These are phyloP conservation scores for Leccinum holopus DNA, from an alignment of 1,284 basidiomycete species.

Conservation along the genomic window DNA sequence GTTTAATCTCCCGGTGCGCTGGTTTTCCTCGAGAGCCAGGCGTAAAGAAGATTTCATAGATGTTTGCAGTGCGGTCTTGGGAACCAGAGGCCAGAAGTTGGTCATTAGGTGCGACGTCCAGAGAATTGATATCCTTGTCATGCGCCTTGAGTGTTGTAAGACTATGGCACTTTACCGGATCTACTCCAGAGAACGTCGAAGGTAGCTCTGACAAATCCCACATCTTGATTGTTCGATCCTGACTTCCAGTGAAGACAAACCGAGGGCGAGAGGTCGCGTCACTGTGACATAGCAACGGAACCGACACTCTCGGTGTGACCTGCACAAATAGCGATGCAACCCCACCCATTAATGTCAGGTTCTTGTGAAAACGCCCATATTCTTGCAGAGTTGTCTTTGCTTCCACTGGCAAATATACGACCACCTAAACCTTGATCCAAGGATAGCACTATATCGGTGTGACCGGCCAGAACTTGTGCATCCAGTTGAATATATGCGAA, in stretches of 20 bases:
- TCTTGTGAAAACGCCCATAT: constrained; percentile 68
- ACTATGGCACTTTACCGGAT: constrained; percentile 62
- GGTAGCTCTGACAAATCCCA: constrained; percentile 81
- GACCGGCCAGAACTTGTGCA: constrained; percentile 81
- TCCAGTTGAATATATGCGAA: constrained; percentile 85
- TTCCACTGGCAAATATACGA: constrained; percentile 80
- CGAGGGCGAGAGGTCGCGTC: constrained; percentile 35
- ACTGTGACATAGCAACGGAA: constrained; percentile 74
- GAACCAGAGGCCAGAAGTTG: constrained; percentile 89
- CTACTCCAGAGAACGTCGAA: constrained; percentile 24
- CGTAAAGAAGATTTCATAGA: constrained; percentile 76
- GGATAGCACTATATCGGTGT: constrained; percentile 89
- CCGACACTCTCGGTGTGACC: constrained; percentile 96
- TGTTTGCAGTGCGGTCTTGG: constrained; percentile 93
- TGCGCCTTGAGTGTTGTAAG: constrained; percentile 91
- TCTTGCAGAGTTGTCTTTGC: constrained; percentile 88
- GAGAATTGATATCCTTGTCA: constrained; percentile 98
- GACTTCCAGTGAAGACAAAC: constrained; percentile 92
- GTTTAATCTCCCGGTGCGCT: constrained; percentile 65
- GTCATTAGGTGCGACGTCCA: constrained; percentile 93
- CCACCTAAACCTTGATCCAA: constrained; percentile 72
- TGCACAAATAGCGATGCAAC: constrained; percentile 84
- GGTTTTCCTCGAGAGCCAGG: constrained; percentile 41
- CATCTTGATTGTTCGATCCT: constrained; percentile 98
- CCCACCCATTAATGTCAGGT: constrained; percentile 46